Percentiles rank a stretch among this genome's conserved stretches.
Conservation (phyloP, 352 stramenopile species). For the Phytopythium oedochilum region DNA sequence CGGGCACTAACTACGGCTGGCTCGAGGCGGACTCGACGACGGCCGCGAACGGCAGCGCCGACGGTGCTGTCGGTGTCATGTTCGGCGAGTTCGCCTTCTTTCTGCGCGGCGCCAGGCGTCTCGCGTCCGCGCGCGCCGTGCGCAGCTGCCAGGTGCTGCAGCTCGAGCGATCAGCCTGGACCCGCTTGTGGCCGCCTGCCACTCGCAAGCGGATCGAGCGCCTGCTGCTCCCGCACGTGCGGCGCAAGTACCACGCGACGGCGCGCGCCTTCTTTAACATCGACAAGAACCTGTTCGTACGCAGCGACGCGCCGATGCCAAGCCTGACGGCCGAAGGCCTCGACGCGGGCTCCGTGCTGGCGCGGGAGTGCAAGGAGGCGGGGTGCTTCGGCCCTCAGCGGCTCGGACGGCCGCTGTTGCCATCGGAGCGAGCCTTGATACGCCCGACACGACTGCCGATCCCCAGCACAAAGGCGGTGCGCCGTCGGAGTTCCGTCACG, state of each 20-base stretch:
- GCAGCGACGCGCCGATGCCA: constrained; percentile 31
- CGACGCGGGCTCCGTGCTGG: neutral
- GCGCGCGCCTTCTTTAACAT: constrained; percentile 46
- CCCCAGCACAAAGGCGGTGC: neutral
- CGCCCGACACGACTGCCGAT: neutral
- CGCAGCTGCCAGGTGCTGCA: constrained; percentile 62
- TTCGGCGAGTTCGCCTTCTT: constrained; percentile 74
- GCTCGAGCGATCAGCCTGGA: constrained; percentile 45
- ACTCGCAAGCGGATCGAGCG: constrained; percentile 36
- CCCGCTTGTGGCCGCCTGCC: constrained; percentile 36
- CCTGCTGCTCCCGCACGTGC: constrained; percentile 27
- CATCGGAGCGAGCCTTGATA: neutral
- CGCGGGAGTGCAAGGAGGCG: neutral
- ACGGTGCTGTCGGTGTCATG: constrained; percentile 21
- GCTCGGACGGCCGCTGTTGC: neutral
- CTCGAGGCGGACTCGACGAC: constrained; percentile 5
- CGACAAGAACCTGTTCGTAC: constrained; percentile 61
- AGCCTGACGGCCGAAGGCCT: constrained; percentile 2
- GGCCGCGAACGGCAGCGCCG: constrained; percentile 11
- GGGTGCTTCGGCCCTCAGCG: neutral
- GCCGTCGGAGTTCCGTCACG: neutral
- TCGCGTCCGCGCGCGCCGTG: constrained; percentile 42
- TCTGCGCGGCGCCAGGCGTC: constrained; percentile 28
- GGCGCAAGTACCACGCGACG: constrained; percentile 27
- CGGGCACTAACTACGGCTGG: constrained; percentile 30